A percentile compares a stretch with the other conserved stretches of the same genome.
phyloP scores from a whole-genome alignment of 2,329 filamentous ascomycete genomes.

The Chalaropsis thielavioides region DNA sequence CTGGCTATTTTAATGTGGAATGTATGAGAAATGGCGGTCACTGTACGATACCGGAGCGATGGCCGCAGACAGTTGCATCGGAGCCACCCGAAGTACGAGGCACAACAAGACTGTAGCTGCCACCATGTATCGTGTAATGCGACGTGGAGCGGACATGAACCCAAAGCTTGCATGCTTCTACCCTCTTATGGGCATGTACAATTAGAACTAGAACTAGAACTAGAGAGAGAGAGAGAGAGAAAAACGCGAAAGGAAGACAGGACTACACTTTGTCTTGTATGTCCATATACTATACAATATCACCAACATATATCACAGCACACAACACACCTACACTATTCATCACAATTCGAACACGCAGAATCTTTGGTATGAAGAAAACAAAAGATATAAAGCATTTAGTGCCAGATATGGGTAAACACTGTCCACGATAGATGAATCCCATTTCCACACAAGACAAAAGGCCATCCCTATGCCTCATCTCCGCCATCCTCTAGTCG shows the following conservation, averaged over 20 bases:
- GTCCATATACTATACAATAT: neutral
- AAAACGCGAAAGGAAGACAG: neutral
- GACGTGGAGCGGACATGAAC: neutral
- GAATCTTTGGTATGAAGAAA: neutral
- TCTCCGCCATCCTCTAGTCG: neutral
- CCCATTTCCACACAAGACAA: slow-evolving; percentile 6
- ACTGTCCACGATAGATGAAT: slow-evolving; percentile 15
- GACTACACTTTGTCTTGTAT: neutral
- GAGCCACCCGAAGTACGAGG: neutral
- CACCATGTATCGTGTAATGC: neutral
- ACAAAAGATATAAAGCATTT: neutral
- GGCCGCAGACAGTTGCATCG: neutral
- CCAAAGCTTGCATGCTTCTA: neutral
- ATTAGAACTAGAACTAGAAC: neutral
- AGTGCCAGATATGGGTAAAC: neutral
- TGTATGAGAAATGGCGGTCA: neutral
- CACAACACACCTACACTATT: neutral
- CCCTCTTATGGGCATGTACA: neutral
- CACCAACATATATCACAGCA: neutral
- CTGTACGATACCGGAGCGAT: neutral
- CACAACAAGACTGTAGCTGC: neutral
- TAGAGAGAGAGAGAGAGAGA: too few relatives aligned
- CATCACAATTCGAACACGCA: too few relatives aligned
- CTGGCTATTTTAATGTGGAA: neutral
- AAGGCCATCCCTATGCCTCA: neutral